Base-by-base conservation (phyloP, 2,329 filamentous ascomycete genomes). In the Fusarium palustre region DNA sequence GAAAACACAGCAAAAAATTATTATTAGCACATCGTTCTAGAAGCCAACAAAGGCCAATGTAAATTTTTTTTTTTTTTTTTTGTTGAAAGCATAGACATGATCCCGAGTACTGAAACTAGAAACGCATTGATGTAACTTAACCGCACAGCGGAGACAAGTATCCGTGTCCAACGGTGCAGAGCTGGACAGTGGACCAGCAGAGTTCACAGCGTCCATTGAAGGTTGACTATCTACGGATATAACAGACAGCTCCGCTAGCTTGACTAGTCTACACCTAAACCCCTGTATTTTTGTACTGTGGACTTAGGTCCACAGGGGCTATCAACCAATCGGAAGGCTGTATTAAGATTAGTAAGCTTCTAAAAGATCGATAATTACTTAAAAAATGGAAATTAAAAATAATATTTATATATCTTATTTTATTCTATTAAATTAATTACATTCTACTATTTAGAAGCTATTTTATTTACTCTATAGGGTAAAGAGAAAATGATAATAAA, bases 1-100 rank as follows among this genome's bases (percentile, higher is more conserved):
- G 60, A 64, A 64, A 45, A 20, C 39, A 22, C 42, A 33, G 9
- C 28, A 64, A 48, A 64, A 58, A 64, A 57, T 39, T 64, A 38
- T 46, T 38, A 30, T 38, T 58, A 45, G 43, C 43, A 64, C n/a
- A 24, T 25, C 6, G 39, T 49, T 58, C 38, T 39, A 46, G 43
- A 64, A 64, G 42, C 42, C 42, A 38, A 50, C 18, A 41, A 41
- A 24, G 33, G 30, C 33, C 45, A 42, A 20, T n/a, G n/a, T n/a
- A n/a, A n/a, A n/a, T n/a, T n/a, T n/a, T 42, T 28, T 50, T 34
- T 36, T 60, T 28, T 28, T 28, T 10, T 30, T 30, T 38, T 30
- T 60, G 31, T 28, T 39, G 8, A 13, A 60, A n/a, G 30, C 28
- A 62, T 53, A 49, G 25, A 36, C 31, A 28, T 7, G 36, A 10